phyloP scores from a whole-genome alignment of 306 rosid genomes.

The Quercus bicolor region DNA sequence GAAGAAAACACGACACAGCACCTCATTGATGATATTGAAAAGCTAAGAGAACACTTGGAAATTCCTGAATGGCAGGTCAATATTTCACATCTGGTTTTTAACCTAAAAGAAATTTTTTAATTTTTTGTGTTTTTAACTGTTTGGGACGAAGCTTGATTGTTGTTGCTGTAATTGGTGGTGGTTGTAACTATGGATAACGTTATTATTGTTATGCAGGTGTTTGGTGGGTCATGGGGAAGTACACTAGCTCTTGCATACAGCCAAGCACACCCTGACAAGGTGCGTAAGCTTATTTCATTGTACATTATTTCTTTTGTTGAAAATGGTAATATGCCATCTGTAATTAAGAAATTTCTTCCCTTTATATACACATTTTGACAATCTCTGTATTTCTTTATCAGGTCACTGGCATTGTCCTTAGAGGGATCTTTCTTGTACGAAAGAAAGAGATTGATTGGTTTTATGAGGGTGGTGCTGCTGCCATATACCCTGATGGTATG shows the following conservation, averaged over 20 bases:
- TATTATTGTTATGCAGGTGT: constrained; percentile 57
- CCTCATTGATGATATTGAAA: constrained; percentile 84
- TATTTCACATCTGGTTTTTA: constrained; percentile 15
- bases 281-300: constrained; percentile 23
- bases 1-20: constrained; percentile 92
- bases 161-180: too few relatives aligned
- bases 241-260: constrained; percentile 91
- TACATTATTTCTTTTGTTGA: constrained; percentile 3
- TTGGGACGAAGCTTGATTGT: not conserved
- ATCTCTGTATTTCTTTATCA: constrained; percentile 36
- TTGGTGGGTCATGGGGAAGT: constrained; percentile 99
- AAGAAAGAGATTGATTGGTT: constrained; percentile 98
- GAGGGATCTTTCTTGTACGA: constrained; percentile 89
- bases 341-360: constrained; percentile 15
- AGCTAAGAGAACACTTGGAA: constrained; percentile 76
- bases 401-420: constrained; percentile 84
- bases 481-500: constrained; percentile 90
- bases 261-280: constrained; percentile 93
- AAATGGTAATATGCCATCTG: constrained; percentile 1
- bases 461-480: constrained; percentile 98
- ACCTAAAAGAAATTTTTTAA: not conserved
- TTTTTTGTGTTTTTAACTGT: not conserved
- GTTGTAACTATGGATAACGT: not conserved
- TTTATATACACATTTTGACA: constrained; percentile 13
- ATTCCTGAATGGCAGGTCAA: constrained; percentile 96